Percentiles rank a stretch among this genome's conserved stretches.
These are phyloP conservation scores for Leishmania mexicana DNA, from an alignment of 208 protist species.

Conservation along the genomic window DNA sequence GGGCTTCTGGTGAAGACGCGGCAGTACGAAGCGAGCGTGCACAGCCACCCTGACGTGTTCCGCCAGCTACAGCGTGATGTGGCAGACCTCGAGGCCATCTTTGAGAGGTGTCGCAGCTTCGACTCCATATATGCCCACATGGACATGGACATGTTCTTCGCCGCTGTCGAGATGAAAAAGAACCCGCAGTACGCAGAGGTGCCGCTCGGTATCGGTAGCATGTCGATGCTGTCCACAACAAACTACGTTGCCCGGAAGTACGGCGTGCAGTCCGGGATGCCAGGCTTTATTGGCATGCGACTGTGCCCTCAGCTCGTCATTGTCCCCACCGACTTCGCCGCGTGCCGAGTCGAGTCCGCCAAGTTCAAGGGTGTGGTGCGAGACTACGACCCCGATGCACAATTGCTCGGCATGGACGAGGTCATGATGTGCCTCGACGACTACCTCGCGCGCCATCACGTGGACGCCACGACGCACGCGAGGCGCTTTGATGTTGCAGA, in stretches of 20 bases:
- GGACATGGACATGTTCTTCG: conserved; percentile 95
- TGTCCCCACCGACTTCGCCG: conserved; percentile 64
- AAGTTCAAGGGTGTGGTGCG: conserved; percentile 61
- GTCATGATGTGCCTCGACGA: conserved; percentile 71
- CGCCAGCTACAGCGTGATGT: conserved; percentile 25
- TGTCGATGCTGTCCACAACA: conserved; percentile 92
- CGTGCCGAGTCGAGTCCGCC: conserved; percentile 56
- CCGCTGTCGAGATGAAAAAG: conserved; percentile 89
- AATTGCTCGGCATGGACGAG: conserved; percentile 65
- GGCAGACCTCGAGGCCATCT: conserved; percentile 31
- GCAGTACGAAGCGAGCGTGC: conserved; percentile 32
- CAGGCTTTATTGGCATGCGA: conserved; percentile 90
- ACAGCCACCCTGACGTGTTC: conserved; percentile 10
- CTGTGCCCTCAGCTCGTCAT: conserved; percentile 89
- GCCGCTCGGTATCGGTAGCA: conserved; percentile 93
- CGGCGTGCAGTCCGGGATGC: conserved; percentile 95
- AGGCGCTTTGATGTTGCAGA: conserved; percentile 47
- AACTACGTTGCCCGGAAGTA: conserved; percentile 95
- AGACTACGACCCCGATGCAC: conserved; percentile 78
- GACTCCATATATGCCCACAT: conserved; percentile 58
- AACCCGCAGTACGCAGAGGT: conserved; percentile 71
- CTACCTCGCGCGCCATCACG: conserved; percentile 33
- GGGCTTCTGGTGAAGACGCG: conserved; percentile 41
- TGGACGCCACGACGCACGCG: conserved; percentile 14
- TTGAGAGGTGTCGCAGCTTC: conserved; percentile 44